Evolutionary conservation across 108 stramenopile genomes (phyloP), one percentile per base, ranked within the genome.

Genomic region (Cyclotella baltica): DNA sequence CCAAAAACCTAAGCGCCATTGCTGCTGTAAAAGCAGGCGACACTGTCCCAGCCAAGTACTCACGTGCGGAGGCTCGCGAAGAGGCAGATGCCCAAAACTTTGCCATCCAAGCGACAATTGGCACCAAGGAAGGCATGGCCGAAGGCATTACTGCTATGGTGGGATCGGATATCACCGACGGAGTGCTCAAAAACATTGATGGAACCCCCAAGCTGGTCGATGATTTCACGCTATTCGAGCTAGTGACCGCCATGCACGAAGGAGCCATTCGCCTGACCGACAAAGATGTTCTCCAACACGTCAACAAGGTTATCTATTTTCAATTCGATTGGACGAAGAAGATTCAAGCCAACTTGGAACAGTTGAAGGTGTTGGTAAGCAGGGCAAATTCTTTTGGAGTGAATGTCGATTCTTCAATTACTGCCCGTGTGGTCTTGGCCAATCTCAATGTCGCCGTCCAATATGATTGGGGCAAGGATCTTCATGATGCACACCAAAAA

Each of bases 291-390:
- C 52, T 53, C 16, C 11, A 53, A n/a, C 52, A n/a, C n/a, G 22
- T n/a, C 9, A 53, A 20, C 5, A 18, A 4, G 4, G 22, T 22
- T n/a, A 10, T 53, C n/a, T 5, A 53, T 22, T 53, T 53, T n/a
- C n/a, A 53, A 22, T 53, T 53, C 52, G n/a, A 53, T 53, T 53
- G 52, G 52, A 19, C 19, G 16, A 53, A 53, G 52, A 53, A 53
- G 20, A 18, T 53, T 5, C 52, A 20, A 18, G 52, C 52, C 9
- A 53, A 53, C 52, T 20, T 53, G 52, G 52, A 53, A 53, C 52
- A 53, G 5, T n/a, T 53, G 5, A 18, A 22, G 22, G 52, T 53
- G 19, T n/a, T 20, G 19, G 20, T 53, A 10, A 53, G n/a, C 5
- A 53, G 22, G n/a, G 52, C 16, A 22, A 22, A n/a, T 19, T 18